Percentiles rank a stretch among this genome's conserved stretches.
Conservation (phyloP, 805 yeast species). For the Saturnispora galanensis region DNA sequence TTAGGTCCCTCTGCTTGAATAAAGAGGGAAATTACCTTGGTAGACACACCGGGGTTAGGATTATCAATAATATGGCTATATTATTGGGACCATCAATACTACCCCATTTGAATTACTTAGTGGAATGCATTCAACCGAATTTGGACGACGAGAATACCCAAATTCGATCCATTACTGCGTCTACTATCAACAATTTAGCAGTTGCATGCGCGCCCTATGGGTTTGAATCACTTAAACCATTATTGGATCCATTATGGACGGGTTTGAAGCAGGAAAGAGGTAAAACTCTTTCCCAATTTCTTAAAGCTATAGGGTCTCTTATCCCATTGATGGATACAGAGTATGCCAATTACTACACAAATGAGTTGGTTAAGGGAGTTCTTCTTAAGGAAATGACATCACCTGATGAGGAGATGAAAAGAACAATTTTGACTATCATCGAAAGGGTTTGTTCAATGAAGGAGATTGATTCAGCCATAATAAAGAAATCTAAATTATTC, state of each 20-base stretch:
- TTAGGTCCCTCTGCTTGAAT: conserved; percentile 69
- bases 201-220: conserved; percentile 83
- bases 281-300: conserved; percentile 59
- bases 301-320: conserved; percentile 68
- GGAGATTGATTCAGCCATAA: conserved; percentile 41
- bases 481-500: conserved; percentile 39
- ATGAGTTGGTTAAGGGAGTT: conserved; percentile 52
- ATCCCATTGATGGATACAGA: conserved; percentile 85
- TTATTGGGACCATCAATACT: conserved; percentile 62
- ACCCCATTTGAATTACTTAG: conserved; percentile 61
- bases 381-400: conserved; percentile 64
- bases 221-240: conserved; percentile 70
- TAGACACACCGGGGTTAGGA: conserved; percentile 71
- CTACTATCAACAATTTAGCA: conserved; percentile 65
- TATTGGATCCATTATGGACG: conserved; percentile 69
- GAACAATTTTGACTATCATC: conserved; percentile 58
- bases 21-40: conserved; percentile 66
- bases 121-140: conserved; percentile 48
- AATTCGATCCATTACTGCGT: conserved; percentile 62
- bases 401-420: conserved; percentile 83
- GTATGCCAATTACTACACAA: conserved; percentile 66
- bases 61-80: conserved; percentile 65
- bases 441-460: conserved; percentile 56
- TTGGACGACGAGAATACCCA: conserved; percentile 58
- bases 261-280: conserved; percentile 77